A percentile compares a stretch with the other conserved stretches of the same genome.
These are phyloP conservation scores for Kalanchoe fedtschenkoi DNA, from an alignment of 164 flowering plant genomes.

Conservation along the genomic window DNA sequence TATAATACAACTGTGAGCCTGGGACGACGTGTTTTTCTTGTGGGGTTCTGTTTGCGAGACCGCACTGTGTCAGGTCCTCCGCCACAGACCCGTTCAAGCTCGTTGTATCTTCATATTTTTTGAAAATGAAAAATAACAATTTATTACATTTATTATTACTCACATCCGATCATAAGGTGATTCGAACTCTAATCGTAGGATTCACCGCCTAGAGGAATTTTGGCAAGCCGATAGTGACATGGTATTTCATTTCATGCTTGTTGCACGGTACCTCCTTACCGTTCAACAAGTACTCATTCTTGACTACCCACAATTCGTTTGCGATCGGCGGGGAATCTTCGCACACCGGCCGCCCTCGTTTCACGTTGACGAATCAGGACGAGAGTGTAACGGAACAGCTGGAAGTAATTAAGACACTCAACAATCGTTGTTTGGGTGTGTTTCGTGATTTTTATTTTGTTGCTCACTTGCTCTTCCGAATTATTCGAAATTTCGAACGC, in stretches of 20 bases:
- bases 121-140: too few relatives aligned
- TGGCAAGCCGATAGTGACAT: too few relatives aligned
- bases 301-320: conserved; percentile 60
- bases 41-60: background rate
- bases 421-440: background rate
- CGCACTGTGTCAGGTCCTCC: background rate
- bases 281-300: conserved; percentile 48
- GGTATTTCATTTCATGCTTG: background rate
- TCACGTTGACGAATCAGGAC: conserved; percentile 54
- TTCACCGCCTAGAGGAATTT: too few relatives aligned
- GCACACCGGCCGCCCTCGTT: conserved; percentile 22
- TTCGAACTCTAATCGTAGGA: too few relatives aligned
- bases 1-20: background rate
- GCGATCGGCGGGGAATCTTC: conserved; percentile 25
- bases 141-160: too few relatives aligned
- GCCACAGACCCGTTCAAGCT: background rate
- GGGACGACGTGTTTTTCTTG: background rate
- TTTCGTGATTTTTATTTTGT: background rate
- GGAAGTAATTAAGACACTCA: conserved; percentile 23
- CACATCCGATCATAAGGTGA: too few relatives aligned
- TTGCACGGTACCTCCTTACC: conserved; percentile 16
- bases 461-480: background rate
- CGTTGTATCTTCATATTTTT: too few relatives aligned
- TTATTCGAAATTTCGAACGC: too few relatives aligned
- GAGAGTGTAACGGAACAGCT: conserved; percentile 48